A percentile compares a stretch with the other conserved stretches of the same genome.
Conservation (phyloP, 1,139 yeast genomes). For the Scheffersomyces illinoinensis region DNA sequence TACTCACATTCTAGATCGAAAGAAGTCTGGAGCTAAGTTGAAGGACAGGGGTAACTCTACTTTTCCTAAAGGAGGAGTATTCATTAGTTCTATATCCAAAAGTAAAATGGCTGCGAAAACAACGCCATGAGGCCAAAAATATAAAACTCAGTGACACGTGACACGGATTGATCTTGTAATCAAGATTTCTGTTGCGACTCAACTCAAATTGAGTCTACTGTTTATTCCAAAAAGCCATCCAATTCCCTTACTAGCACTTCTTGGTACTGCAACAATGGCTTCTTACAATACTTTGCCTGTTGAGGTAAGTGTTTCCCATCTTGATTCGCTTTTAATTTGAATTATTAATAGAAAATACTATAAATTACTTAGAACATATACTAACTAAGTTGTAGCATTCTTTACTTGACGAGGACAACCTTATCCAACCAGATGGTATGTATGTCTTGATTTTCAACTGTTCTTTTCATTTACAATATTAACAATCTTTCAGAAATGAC, state of each 20-base stretch:
- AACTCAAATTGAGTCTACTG: not conserved
- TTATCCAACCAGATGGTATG: constrained; percentile 20
- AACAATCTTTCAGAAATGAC: not conserved
- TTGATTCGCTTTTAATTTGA: not conserved
- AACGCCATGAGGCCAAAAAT: not conserved
- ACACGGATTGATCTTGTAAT: not conserved
- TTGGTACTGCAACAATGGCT: not conserved
- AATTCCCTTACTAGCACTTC: not conserved
- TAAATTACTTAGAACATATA: no score
- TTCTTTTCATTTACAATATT: not conserved
- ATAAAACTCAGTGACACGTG: not conserved
- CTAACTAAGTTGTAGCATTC: constrained; percentile 2
- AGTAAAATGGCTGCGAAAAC: not conserved
- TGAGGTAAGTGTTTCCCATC: not conserved
- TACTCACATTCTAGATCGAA: not conserved
- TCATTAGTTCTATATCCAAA: not conserved
- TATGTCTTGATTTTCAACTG: not conserved
- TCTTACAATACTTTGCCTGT: not conserved
- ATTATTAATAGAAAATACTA: not conserved
- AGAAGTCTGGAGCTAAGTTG: not conserved
- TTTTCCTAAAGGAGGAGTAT: not conserved
- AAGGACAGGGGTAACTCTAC: not conserved
- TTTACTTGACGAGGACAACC: constrained; percentile 11
- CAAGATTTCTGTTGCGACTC: no score
- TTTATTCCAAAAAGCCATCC: not conserved